Conservation (phyloP, 208 protist species). For the Crithidia thermophila region DNA sequence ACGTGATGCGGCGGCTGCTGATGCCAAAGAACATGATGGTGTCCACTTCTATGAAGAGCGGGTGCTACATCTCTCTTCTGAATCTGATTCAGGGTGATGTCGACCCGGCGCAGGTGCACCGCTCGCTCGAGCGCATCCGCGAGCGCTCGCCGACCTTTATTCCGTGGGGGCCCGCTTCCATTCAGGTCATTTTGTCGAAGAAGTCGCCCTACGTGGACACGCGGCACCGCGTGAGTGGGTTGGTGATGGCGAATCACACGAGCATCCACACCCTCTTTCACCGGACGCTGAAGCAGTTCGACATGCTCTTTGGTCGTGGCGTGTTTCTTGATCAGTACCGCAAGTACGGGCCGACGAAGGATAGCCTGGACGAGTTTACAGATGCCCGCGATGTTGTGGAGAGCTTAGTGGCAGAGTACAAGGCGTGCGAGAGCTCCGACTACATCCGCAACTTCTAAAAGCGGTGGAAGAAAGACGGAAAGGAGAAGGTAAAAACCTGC, state of each 20-base stretch:
- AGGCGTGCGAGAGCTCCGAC: conserved; percentile 94
- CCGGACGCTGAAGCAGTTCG: conserved; percentile 93
- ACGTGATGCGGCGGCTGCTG: conserved; percentile 99
- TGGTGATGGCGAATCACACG: conserved; percentile 99
- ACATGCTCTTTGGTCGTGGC: conserved; percentile 92
- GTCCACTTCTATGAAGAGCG: conserved; percentile 89
- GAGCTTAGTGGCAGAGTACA: conserved; percentile 98
- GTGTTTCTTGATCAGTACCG: conserved; percentile 96
- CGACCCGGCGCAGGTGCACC: conserved; percentile 98
- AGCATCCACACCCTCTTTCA: conserved; percentile 96
- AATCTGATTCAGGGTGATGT: conserved; percentile 99
- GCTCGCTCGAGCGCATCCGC: conserved; percentile 98
- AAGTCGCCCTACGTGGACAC: conserved; percentile 98
- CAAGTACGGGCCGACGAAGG: conserved; percentile 92
- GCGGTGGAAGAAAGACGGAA: conserved; percentile 8
- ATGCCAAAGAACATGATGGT: conserved; percentile 99
- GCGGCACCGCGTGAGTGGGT: conserved; percentile 97
- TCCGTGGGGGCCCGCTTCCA: conserved; percentile 97
- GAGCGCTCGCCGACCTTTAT: conserved; percentile 98
- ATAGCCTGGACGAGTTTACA: conserved; percentile 97
- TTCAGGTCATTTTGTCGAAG: conserved; percentile 96
- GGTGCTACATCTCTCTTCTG: conserved; percentile 98
- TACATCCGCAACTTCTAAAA: conserved; percentile 93
- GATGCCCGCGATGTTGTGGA: conserved; percentile 94
- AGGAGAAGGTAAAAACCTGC: neutral